Evolutionary conservation across 2,329 filamentous ascomycete species (phyloP), one percentile per base, ranked within the genome.

Genomic region (Xylariaceae sp.): DNA sequence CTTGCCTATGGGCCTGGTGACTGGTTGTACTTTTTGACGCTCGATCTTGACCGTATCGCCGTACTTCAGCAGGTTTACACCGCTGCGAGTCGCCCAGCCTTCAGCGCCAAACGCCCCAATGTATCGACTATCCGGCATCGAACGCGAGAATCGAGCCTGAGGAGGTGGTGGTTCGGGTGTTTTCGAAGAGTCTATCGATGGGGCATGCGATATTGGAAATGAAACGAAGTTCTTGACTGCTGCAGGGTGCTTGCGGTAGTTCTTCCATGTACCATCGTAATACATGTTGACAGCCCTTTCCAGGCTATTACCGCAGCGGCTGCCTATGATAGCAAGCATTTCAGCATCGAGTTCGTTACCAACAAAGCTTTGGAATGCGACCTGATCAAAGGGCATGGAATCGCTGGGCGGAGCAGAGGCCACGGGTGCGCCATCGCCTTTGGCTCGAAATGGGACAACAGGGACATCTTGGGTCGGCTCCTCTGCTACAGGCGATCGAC

Each of bases 91-190:
- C 4, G 88, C 83, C 93, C 93, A 98, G 4, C 84, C 93, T 40
- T 85, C 88, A 4, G 87, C 89, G 8, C 93, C 93, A 64, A 97
- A 93, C 0, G 89, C 88, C 15, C 93, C 93, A 46, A 97, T 78
- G 55, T 97, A 98, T 56, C 93, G 67, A 26, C 57, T 62, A 3
- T 61, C 55, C 0, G 71, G 67, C 41, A 68, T 65, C 4, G 46
- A 54, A 18, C 4, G 53, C 45, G 22, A 45, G 45, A 19, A 44
- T 35, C 28, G 39, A 32, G 34, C 13, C 18, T 18, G 33, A 19
- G 24, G 46, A 3, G 43, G 44, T 3, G 42, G 43, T 31, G 51
- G 39, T 7, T 46, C 33, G 6, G 41, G 43, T 34, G 40, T 31
- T 24, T 51, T 36, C 28, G 41, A 41, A 35, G 51, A 38, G 37